Percentiles rank a stretch among this genome's conserved stretches.
These are phyloP conservation scores for Akanthomyces dipterigenus DNA, from an alignment of 2,329 filamentous ascomycete genomes.

Conservation along the genomic window DNA sequence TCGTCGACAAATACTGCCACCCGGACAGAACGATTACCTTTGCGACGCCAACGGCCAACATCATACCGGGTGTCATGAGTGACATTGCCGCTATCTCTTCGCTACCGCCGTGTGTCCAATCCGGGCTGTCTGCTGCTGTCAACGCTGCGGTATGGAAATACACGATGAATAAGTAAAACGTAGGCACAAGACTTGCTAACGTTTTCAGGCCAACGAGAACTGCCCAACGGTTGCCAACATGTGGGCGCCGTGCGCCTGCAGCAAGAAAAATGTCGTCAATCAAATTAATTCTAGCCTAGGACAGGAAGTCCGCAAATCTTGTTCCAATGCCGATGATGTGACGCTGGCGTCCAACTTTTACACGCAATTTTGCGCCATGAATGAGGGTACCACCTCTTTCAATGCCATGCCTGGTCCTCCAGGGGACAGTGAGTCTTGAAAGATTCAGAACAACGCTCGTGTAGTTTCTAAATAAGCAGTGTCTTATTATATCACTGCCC, in stretches of 20 bases:
- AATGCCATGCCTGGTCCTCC: constrained; percentile 35
- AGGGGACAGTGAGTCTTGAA: constrained; percentile 34
- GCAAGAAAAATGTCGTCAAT: constrained; percentile 27
- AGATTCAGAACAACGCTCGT: neutral
- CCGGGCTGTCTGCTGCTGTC: constrained; percentile 32
- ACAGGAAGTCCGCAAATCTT: constrained; percentile 30
- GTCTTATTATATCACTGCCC: constrained; percentile 42
- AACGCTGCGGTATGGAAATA: neutral
- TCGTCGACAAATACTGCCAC: constrained; percentile 38
- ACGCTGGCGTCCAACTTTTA: constrained; percentile 39
- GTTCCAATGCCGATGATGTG: constrained; percentile 33
- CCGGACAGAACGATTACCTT: constrained; percentile 28
- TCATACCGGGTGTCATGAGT: constrained; percentile 35
- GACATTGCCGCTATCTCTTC: constrained; percentile 30
- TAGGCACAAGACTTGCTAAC: no score
- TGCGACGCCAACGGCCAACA: constrained; percentile 27
- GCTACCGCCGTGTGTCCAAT: constrained; percentile 13
- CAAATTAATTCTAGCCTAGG: constrained; percentile 37
- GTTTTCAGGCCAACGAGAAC: constrained; percentile 21
- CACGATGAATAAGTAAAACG: no score
- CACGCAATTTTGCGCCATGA: constrained; percentile 39
- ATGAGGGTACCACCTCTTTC: constrained; percentile 36
- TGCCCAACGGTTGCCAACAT: constrained; percentile 28
- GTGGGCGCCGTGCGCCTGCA: constrained; percentile 40
- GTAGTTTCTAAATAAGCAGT: constrained; percentile 21